These are phyloP conservation scores for Jacaranda copaia DNA, from an alignment of 257 asterid species.

Conservation along the genomic window DNA sequence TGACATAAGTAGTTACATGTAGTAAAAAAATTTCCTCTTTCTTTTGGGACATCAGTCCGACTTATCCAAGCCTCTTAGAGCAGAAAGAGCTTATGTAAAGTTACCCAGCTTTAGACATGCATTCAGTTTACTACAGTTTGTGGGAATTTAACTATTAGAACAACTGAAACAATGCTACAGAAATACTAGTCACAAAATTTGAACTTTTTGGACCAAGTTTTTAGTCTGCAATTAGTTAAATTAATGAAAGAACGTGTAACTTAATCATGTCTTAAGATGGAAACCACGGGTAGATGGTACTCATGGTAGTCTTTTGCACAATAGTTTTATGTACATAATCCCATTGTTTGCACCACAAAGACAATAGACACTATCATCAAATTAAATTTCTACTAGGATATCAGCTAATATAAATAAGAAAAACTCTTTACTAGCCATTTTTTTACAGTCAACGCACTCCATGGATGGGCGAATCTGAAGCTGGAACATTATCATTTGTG, in stretches of 20 bases:
- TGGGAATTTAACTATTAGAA: background rate
- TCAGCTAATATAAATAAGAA: background rate
- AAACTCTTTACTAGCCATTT: background rate
- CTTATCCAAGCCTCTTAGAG: background rate
- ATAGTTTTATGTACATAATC: background rate
- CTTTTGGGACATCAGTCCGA: background rate
- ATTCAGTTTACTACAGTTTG: background rate
- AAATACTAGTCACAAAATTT: background rate
- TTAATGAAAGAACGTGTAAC: background rate
- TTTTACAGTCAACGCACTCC: background rate
- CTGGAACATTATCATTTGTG: background rate
- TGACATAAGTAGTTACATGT: background rate
- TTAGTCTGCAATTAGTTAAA: background rate
- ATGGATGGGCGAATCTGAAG: background rate
- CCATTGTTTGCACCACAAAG: conserved; percentile 7
- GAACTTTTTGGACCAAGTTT: background rate
- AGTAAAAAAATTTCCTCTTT: background rate
- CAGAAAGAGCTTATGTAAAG: background rate
- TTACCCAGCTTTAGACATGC: background rate
- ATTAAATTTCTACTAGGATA: background rate
- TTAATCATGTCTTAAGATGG: background rate
- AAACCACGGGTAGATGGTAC: background rate
- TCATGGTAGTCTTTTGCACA: background rate
- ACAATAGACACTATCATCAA: conserved; percentile 15
- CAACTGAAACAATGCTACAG: background rate